A percentile compares a stretch with the other conserved stretches of the same genome.
Conservation (phyloP, 2,329 filamentous ascomycete genomes). For the Cordyceps cateniannulata region DNA sequence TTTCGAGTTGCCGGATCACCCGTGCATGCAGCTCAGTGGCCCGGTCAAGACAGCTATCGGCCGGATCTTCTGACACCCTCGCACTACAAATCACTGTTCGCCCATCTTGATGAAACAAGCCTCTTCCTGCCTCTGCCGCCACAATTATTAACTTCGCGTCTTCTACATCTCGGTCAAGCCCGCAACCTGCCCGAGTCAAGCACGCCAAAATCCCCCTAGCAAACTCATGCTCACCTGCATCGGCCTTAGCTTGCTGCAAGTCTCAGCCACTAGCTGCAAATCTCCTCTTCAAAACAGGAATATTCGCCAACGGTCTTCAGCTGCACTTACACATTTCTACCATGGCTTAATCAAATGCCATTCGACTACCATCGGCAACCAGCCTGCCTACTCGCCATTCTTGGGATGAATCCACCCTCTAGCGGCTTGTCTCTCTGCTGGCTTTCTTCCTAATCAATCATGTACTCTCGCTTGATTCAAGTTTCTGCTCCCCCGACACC, state of each 20-base stretch:
- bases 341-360: neutral
- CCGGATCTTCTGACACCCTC: neutral
- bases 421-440: neutral
- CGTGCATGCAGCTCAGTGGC: neutral
- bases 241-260: constrained; percentile 1
- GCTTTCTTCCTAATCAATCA: neutral
- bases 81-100: neutral
- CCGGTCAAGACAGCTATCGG: constrained; percentile 3
- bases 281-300: constrained; percentile 6
- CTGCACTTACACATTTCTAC: constrained; percentile 3
- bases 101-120: neutral
- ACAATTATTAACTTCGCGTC: neutral
- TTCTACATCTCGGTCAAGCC: neutral
- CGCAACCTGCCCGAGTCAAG: neutral
- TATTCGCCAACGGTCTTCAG: constrained; percentile 5
- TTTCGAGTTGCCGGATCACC: constrained; percentile 4
- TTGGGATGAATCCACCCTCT: constrained; percentile 8
- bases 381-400: neutral
- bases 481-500: neutral
- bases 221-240: constrained; percentile 1
- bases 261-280: constrained; percentile 7
- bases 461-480: neutral
- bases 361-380: neutral
- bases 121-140: neutral
- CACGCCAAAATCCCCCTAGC: neutral